Percentiles rank a stretch among this genome's conserved stretches.
phyloP scores from a whole-genome alignment of 1,284 basidiomycete genomes.

The Microbotryum violaceum region DNA sequence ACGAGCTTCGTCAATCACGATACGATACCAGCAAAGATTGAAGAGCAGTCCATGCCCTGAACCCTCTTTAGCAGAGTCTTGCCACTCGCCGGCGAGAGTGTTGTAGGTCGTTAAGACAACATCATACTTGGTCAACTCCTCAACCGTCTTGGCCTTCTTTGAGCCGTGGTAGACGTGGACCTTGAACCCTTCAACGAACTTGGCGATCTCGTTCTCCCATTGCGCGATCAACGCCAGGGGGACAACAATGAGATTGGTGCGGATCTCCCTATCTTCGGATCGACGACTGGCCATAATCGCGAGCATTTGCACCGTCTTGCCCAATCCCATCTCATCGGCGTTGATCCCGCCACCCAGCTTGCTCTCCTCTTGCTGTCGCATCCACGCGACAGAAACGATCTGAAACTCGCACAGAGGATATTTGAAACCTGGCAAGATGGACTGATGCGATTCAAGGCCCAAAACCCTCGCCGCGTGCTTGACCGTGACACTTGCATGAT shows the following conservation, averaged over 20 bases:
- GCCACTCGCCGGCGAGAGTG: conserved; percentile 30
- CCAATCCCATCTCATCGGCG: conserved; percentile 30
- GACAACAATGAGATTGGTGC: conserved; percentile 26
- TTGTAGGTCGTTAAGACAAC: conserved; percentile 64
- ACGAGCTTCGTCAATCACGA: conserved; percentile 63
- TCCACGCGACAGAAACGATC: conserved; percentile 48
- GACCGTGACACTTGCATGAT: no score
- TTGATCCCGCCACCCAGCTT: conserved; percentile 19
- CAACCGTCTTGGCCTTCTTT: conserved; percentile 25
- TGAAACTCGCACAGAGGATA: conserved; percentile 39
- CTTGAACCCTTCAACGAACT: conserved; percentile 55
- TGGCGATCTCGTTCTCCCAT: conserved; percentile 82
- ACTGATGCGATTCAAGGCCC: no score
- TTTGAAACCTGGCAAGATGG: no score
- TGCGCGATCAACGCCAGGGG: conserved; percentile 67
- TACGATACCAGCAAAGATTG: conserved; percentile 42
- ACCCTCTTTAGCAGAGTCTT: not conserved
- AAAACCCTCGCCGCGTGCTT: no score
- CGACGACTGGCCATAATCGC: not conserved
- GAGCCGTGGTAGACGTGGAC: conserved; percentile 77
- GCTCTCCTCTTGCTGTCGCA: conserved; percentile 34
- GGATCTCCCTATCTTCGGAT: not conserved
- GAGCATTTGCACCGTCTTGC: conserved; percentile 12
- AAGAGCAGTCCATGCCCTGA: conserved; percentile 55
- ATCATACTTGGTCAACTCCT: conserved; percentile 45